A percentile compares a stretch with the other conserved stretches of the same genome.
phyloP scores from a whole-genome alignment of 2,329 filamentous ascomycete species.

The Xylariaceae sp. region DNA sequence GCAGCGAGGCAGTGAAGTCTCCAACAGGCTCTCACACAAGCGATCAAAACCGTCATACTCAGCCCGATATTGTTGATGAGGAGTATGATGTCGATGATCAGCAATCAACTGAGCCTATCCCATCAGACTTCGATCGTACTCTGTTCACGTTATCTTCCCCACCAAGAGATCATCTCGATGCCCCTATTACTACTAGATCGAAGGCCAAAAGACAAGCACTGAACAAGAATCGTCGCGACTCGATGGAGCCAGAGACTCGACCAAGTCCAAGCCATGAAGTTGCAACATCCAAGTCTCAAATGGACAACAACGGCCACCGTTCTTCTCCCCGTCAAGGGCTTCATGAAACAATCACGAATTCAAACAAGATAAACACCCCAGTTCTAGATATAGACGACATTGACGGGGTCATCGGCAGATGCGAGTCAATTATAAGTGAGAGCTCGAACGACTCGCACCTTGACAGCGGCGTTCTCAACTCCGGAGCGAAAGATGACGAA shows the following conservation, averaged over 20 bases:
- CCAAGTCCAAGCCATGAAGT: background rate
- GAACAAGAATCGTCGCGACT: background rate
- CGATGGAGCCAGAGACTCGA: background rate
- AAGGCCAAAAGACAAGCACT: slow-evolving; percentile 1
- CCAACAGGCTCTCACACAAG: background rate
- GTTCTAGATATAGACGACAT: background rate
- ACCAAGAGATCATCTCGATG: background rate
- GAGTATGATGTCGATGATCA: slow-evolving; percentile 5
- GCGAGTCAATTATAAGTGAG: background rate
- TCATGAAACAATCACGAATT: too few species aligned
- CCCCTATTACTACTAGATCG: slow-evolving; percentile 1
- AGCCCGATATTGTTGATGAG: background rate
- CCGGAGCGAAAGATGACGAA: slow-evolving; percentile 2
- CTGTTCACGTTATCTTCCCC: slow-evolving; percentile 1
- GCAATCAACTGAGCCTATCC: slow-evolving; percentile 12
- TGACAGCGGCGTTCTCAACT: background rate
- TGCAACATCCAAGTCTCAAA: background rate
- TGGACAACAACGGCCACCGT: background rate
- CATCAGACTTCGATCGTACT: slow-evolving; percentile 4
- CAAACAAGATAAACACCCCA: too few species aligned
- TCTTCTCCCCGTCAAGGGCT: background rate
- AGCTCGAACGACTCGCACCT: background rate
- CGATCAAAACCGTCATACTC: background rate
- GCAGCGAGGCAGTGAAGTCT: background rate
- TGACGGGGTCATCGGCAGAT: slow-evolving; percentile 7